Evolutionary conservation across 1,284 basidiomycete genomes (phyloP), one percentile per base, ranked within the genome.

Genomic region (Erythrobasidium hasegawianum): DNA sequence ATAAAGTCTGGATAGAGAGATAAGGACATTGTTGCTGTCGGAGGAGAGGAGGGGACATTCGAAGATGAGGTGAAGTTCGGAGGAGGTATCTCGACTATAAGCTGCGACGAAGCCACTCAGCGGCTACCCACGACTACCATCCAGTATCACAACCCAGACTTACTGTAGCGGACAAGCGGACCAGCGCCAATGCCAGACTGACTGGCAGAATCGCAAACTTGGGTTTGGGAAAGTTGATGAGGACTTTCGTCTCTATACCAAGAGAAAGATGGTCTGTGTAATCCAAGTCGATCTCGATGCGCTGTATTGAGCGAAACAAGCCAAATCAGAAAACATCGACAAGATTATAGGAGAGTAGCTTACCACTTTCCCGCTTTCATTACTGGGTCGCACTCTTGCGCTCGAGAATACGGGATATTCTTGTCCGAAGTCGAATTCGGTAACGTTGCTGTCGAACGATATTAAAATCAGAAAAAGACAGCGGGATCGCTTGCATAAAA

Each of bases 1-100:
- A 80, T 78, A 70, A 84, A 84, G 73, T 84, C 83, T 1, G 83
- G 83, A 40, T 83, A 77, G 0, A 84, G 75, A 13, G 79, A 82
- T 45, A 82, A 75, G 70, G 81, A 81, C 2, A 83, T 67, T 55
- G 62, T 50, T 14, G 62, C 81, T 78, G 55, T 76, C 74, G 64
- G 76, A 76, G 64, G 70, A 59, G 56, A 8, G 54, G 33, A 13
- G 41, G 24, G 22, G 67, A 59, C 16, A 64, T 56, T 22, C 43
- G n/a, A 58, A 71, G 68, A 76, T 71, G 69, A 76, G 78, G 43
- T 76, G 69, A 75, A 78, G 54, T 52, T 58, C 13, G 68, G 59
- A 24, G 56, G 55, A 16, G 60, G 54, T 18, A 67, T 57, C 40
- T 69, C 66, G 33, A 69, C 18, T n/a, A 52, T 62, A 39, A 62